phyloP scores from a whole-genome alignment of 192 early-diverging fungal genomes.

The Phlyctochytrium arcticum region DNA sequence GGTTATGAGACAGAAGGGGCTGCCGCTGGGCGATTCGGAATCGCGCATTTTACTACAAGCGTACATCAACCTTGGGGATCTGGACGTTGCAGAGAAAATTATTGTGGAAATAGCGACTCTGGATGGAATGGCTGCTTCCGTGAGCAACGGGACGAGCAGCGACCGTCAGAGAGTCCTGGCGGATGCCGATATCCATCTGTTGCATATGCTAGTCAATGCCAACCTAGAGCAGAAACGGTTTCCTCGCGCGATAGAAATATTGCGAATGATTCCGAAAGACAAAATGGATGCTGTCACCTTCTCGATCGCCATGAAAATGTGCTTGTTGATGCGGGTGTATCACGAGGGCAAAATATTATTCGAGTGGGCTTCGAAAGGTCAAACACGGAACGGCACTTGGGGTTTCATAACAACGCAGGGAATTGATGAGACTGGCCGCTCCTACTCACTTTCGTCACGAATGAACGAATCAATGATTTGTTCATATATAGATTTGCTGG shows the following conservation, averaged over 20 bases:
- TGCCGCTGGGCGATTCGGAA: not conserved
- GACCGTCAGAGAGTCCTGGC: not conserved
- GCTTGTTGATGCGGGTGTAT: not conserved
- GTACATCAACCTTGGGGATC: not conserved
- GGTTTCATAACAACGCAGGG: not conserved
- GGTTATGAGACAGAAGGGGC: too few relatives aligned
- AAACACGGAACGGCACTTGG: not conserved
- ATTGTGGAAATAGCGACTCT: not conserved
- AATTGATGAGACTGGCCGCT: too few relatives aligned
- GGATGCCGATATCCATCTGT: not conserved
- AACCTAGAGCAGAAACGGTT: not conserved
- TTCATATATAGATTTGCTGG: not conserved
- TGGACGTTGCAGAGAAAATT: not conserved
- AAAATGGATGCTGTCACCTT: conserved; percentile 5
- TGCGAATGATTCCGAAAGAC: not conserved
- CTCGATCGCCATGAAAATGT: conserved; percentile 7
- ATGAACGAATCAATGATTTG: not conserved
- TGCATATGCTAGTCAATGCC: conserved; percentile 16
- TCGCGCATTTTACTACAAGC: conserved; percentile 1
- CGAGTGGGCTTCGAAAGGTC: conserved; percentile 3
- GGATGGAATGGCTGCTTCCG: not conserved
- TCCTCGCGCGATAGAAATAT: not conserved
- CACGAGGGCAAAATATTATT: not conserved
- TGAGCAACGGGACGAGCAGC: not conserved
- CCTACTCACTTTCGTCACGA: not conserved